These are phyloP conservation scores for Sambucus nigra DNA, from an alignment of 129 eudicot genomes.

Conservation along the genomic window DNA sequence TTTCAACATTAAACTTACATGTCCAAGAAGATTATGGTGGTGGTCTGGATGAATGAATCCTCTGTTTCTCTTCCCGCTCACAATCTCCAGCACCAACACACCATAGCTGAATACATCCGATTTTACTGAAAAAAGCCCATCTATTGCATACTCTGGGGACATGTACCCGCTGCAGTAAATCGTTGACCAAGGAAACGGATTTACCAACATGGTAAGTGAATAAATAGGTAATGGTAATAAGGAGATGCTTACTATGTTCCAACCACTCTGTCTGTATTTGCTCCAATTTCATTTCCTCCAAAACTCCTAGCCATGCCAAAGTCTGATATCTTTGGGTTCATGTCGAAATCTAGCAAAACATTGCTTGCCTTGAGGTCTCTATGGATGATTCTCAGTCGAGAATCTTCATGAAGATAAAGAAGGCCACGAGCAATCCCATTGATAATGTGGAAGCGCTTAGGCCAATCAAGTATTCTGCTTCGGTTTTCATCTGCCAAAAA, in stretches of 20 bases:
- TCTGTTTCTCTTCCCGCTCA: constrained; percentile 27
- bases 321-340: constrained; percentile 43
- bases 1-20: constrained; percentile 20
- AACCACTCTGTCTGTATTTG: constrained; percentile 33
- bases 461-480: constrained; percentile 34
- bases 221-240: neutral
- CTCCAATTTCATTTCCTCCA: constrained; percentile 25
- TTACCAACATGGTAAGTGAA: neutral
- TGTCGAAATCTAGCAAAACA: constrained; percentile 28
- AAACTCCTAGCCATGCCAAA: constrained; percentile 39
- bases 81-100: constrained; percentile 28
- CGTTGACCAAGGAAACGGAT: neutral
- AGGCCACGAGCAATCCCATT: constrained; percentile 39
- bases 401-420: constrained; percentile 44
- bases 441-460: constrained; percentile 28
- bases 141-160: constrained; percentile 37
- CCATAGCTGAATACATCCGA: constrained; percentile 38
- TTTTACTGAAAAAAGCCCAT: constrained; percentile 25
- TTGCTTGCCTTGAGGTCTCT: constrained; percentile 40
- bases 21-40: constrained; percentile 31
- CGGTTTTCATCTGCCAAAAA: constrained; percentile 15
- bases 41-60: constrained; percentile 24
- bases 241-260: constrained; percentile 33
- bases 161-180: constrained; percentile 26
- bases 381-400: constrained; percentile 36